Base-by-base conservation (phyloP, 108 stramenopile genomes). In the Fragilaria crotonensis region DNA sequence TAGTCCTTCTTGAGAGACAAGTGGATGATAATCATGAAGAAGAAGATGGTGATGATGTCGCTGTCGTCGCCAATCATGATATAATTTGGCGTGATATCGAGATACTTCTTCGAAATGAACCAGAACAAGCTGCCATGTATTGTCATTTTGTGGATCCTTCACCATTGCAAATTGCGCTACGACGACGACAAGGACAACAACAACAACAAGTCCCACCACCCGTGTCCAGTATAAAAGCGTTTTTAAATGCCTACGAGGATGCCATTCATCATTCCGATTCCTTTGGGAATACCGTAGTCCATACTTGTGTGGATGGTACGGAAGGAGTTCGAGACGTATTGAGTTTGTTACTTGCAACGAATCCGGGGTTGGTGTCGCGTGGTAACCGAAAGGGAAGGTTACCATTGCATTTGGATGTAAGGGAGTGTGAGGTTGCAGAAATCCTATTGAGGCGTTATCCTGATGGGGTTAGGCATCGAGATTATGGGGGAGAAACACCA, bases 201-300 rank as follows among this genome's bases (percentile, higher is more conserved):
- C n/a, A n/a, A n/a, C n/a, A n/a, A n/a, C 4, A 56, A n/a, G 45
- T 25, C 4, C 19, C 46, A 28, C n/a, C 51, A 3, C 60, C 60
- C 2, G 17, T 27, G 21, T 2, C 48, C 30, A 50, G 50, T 5
- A 20, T 62, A 23, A 28, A 20, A 11, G 27, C 60, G 17, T 33
- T 62, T 20, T 52, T 62, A 21, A 30, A 62, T 30, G 60, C 60
- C 28, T 62, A 62, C 32, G 30, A 29, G 1, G 60, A 62, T 52
- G 25, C 60, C 3, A 30, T 52, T 1, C 52, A 22, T 36, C 51
- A 52, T 62, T 21, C 30, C 27, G 60, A 62, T 31, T 3, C 4
- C 17, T 28, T 14, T 3, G 60, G 51, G 7, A 17, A 52, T 14
- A 52, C 25, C 21, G 33, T 36, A 14, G 3, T 33, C 3, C 30